A percentile compares a stretch with the other conserved stretches of the same genome.
Conservation (phyloP, 2,329 filamentous ascomycete genomes). For the Aureobasidium namibiae region DNA sequence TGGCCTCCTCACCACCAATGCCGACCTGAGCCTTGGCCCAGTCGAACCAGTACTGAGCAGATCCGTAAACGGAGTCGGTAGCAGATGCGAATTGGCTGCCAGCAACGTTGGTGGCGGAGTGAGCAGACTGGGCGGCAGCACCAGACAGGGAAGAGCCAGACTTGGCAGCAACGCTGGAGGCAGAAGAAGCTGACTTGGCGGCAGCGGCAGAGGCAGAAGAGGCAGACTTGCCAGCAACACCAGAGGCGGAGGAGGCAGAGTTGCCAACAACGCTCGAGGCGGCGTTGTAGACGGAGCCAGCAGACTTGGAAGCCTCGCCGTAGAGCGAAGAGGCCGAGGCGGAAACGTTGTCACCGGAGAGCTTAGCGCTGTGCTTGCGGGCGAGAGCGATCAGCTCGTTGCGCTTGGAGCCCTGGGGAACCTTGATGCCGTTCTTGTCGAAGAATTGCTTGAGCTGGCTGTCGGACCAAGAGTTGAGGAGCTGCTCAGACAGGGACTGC, state of each 20-base stretch:
- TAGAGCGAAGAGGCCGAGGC: slow-evolving; percentile 31
- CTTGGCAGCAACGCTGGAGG: slow-evolving; percentile 50
- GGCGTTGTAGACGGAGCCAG: slow-evolving; percentile 29
- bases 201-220: slow-evolving; percentile 27
- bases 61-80: slow-evolving; percentile 51
- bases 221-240: not conserved
- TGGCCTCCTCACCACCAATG: slow-evolving; percentile 32
- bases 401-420: slow-evolving; percentile 83
- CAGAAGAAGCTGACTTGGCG: slow-evolving; percentile 32
- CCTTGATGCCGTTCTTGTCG: slow-evolving; percentile 81
- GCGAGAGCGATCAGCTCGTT: slow-evolving; percentile 87
- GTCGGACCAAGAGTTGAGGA: slow-evolving; percentile 88
- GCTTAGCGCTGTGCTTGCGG: slow-evolving; percentile 71
- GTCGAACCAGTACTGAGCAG: slow-evolving; percentile 30
- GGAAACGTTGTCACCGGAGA: slow-evolving; percentile 54
- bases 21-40: slow-evolving; percentile 38
- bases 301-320: slow-evolving; percentile 43
- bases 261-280: slow-evolving; percentile 27
- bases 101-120: slow-evolving; percentile 44
- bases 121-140: slow-evolving; percentile 29
- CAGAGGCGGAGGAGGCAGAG: not conserved
- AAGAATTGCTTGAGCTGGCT: slow-evolving; percentile 83
- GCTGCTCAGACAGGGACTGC: slow-evolving; percentile 66
- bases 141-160: slow-evolving; percentile 24
- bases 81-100: slow-evolving; percentile 70